Evolutionary conservation across 2,329 filamentous ascomycete species (phyloP).

Genomic region (Cladorrhinum sp.): DNA sequence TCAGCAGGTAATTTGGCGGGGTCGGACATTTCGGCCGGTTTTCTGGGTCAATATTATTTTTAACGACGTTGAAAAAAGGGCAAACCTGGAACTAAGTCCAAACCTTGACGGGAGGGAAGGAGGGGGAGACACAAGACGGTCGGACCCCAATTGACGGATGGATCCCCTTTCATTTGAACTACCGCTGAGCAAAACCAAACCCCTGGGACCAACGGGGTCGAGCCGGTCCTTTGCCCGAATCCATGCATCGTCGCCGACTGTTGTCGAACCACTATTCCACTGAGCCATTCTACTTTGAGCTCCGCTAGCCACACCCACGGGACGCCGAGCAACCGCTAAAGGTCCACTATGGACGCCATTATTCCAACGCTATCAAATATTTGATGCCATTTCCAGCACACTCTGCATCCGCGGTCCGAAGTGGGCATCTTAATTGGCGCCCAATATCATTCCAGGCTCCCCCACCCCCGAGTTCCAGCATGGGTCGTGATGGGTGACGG

Average conservation of each 20-base stretch:
- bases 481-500: neutral
- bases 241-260: neutral
- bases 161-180: conserved; percentile 1
- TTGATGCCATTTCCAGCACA: neutral
- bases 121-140: neutral
- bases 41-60: neutral
- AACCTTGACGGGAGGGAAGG: neutral
- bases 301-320: neutral
- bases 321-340: neutral
- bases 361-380: neutral
- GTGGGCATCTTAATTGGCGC: neutral
- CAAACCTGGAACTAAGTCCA: too few relatives aligned
- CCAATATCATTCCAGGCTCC: neutral
- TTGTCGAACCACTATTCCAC: neutral
- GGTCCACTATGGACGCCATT: neutral
- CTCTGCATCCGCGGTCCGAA: neutral
- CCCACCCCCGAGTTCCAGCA: neutral
- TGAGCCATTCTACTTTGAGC: neutral
- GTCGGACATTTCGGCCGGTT: neutral
- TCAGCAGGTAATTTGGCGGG: conserved; percentile 5
- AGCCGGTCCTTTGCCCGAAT: neutral
- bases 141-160: neutral
- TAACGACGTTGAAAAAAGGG: too few relatives aligned
- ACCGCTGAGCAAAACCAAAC: neutral
- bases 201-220: neutral